Evolutionary conservation across 257 asterid genomes (phyloP).

Genomic region (Perilla frutescens): DNA sequence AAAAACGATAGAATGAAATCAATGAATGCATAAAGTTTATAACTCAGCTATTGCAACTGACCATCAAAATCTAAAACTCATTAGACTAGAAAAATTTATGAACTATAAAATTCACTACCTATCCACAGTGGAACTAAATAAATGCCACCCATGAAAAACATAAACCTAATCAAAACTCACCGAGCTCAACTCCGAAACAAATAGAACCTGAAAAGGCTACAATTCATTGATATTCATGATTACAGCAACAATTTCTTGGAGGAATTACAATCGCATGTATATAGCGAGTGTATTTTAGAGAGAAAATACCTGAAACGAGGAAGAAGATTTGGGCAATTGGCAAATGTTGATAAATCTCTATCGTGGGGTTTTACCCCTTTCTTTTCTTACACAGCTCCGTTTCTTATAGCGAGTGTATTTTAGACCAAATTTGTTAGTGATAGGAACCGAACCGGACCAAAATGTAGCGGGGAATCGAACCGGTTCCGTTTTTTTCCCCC

Average conservation of each 20-base stretch:
- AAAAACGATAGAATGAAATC: neutral
- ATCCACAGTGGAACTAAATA: neutral
- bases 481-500: too few species aligned
- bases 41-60: neutral
- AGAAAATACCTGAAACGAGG: neutral
- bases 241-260: neutral
- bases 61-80: neutral
- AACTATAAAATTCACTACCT: neutral
- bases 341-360: slow-evolving; percentile 2
- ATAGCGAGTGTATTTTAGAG: neutral
- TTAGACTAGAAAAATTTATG: neutral
- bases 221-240: neutral
- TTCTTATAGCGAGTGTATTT: too few species aligned
- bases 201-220: neutral
- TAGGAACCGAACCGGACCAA: too few species aligned
- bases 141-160: neutral
- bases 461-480: too few species aligned
- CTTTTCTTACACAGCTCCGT: neutral
- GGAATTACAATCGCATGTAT: neutral
- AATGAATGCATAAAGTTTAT: neutral
- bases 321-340: neutral
- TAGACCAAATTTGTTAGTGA: too few species aligned
- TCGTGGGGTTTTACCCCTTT: neutral
- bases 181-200: neutral
- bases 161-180: neutral